Conservation (phyloP, 1,284 basidiomycete genomes). For the Rhodofomes roseus region DNA sequence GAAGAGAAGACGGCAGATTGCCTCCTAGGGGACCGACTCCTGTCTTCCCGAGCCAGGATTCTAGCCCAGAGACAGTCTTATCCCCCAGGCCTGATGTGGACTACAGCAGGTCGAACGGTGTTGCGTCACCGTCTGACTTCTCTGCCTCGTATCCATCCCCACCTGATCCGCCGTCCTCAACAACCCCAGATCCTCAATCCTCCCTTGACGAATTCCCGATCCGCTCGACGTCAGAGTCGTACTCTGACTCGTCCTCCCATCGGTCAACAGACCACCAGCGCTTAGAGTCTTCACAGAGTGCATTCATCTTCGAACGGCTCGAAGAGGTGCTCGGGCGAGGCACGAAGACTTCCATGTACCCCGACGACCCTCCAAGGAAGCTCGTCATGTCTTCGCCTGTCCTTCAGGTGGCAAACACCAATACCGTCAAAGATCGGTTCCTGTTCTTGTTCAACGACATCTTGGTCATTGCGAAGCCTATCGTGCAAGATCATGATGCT, state of each 20-base stretch:
- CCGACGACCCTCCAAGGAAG: conserved; percentile 84
- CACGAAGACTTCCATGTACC: conserved; percentile 57
- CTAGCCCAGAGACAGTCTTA: conserved; percentile 9
- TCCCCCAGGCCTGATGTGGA: conserved; percentile 18
- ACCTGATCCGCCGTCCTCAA: conserved; percentile 54
- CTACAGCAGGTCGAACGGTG: conserved; percentile 16
- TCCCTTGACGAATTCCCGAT: conserved; percentile 58
- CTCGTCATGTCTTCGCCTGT: conserved; percentile 83
- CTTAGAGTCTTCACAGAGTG: conserved; percentile 31
- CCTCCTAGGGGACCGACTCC: conserved; percentile 7
- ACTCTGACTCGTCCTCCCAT: conserved; percentile 44
- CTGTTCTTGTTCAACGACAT: conserved; percentile 95
- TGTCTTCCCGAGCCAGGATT: conserved; percentile 7
- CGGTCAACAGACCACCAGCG: conserved; percentile 32
- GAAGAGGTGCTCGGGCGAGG: conserved; percentile 64
- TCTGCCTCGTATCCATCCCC: conserved; percentile 43
- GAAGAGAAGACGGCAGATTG: neutral
- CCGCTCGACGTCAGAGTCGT: conserved; percentile 43
- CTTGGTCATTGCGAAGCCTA: conserved; percentile 80
- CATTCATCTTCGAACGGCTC: conserved; percentile 57
- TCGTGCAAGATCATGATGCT: conserved; percentile 58
- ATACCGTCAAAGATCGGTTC: conserved; percentile 95
- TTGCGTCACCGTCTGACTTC: conserved; percentile 18
- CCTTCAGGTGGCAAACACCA: conserved; percentile 89
- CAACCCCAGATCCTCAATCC: conserved; percentile 70